Evolutionary conservation across 495 filamentous ascomycete genomes (phyloP).

Genomic region (Neurospora sp.): DNA sequence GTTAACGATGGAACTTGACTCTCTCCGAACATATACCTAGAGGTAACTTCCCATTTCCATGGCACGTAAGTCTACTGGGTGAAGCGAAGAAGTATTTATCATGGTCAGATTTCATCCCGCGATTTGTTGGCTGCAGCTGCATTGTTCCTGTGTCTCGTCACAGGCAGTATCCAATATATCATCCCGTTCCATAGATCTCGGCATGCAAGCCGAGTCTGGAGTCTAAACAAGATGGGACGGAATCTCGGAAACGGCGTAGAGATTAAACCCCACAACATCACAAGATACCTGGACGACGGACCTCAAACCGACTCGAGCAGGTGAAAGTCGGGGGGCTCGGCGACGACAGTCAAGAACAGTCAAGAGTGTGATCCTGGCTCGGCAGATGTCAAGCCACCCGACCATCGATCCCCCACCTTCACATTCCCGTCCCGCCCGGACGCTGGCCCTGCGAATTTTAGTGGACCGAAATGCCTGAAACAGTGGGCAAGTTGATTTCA

Average conservation of each 20-base stretch:
- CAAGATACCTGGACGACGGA: background rate
- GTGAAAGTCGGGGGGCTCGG: background rate
- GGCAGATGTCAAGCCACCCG: slow-evolving; percentile 18
- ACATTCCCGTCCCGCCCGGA: background rate
- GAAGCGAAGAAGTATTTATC: background rate
- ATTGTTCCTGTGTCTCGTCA: background rate
- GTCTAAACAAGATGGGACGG: background rate
- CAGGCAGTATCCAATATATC: background rate
- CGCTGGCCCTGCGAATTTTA: slow-evolving; percentile 13
- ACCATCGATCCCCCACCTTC: slow-evolving; percentile 7
- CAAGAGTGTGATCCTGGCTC: slow-evolving; percentile 11
- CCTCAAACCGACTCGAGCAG: background rate
- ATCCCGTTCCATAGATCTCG: slow-evolving; percentile 4
- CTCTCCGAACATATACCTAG: background rate
- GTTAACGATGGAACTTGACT: background rate
- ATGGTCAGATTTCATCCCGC: background rate
- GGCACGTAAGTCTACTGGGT: background rate
- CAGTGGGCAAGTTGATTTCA: background rate
- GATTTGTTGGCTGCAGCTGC: background rate
- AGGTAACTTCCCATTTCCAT: background rate
- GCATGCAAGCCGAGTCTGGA: slow-evolving; percentile 9
- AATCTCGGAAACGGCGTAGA: slow-evolving; percentile 7
- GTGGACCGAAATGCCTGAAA: slow-evolving; percentile 13
- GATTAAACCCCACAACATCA: slow-evolving; percentile 2
- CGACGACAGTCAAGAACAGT: background rate